Evolutionary conservation across 768 basidiomycete species (phyloP), one percentile per base, ranked within the genome.

Genomic region (Xerocomus potaroensis): DNA sequence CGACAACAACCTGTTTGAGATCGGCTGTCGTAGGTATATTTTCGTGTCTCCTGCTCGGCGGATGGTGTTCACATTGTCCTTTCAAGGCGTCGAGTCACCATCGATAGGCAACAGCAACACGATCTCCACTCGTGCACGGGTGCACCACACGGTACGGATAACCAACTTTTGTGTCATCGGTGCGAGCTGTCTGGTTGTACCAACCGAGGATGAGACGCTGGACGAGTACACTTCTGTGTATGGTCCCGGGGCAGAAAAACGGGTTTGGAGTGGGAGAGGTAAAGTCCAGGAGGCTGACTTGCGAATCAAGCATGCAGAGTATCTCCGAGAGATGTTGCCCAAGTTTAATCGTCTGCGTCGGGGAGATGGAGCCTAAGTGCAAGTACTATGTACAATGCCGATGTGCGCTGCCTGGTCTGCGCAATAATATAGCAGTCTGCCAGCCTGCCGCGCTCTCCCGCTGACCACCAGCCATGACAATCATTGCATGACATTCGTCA

Each of bases 1-100:
- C 5, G 84, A 95, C 63, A 83, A 89, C 50, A 97, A 97, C 64
- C 72, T 93, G 48, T 95, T 99, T 59, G 91, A 96, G 69, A 91
- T 96, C 43, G 90, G 88, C 18, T 91, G 86, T 65, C 85, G 95
- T 95, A 60, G 51, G 89, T n/a, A n/a, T n/a, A n/a, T 81, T 15
- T 31, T 27, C 15, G 18, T 34, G 34, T 30, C 19, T 16, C 35
- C 46, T 32, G 22, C 9, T 19, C 10, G 21, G n/a, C n/a, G n/a
- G 14, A 16, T 19, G 27, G 31, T 22, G 24, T 18, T 27, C 16
- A 41, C 12, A 8, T 10, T 14, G 15, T 35, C n/a, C 21, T 22
- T 59, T 43, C 23, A n/a, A 96, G 92, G 91, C 26, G 78, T 97
- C 37, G 94, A 97, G 68, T 85, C 79, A 15, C 89, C 88, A 3